Percentiles rank a stretch among this genome's conserved stretches.
phyloP scores from a whole-genome alignment of 163 green algal genomes.

The Picocystis sp. region DNA sequence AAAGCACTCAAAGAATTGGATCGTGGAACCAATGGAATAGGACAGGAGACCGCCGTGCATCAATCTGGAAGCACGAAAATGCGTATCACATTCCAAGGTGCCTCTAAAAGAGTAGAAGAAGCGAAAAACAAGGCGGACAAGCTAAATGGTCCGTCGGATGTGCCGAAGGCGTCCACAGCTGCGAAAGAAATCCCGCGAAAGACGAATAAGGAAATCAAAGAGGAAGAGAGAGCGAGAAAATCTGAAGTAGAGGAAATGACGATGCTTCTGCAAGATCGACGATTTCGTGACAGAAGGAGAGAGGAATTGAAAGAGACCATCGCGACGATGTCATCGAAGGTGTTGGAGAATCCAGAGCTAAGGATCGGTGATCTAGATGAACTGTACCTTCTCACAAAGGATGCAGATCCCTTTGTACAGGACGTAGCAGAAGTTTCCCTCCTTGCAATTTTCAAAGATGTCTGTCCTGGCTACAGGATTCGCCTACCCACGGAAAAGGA shows the following conservation, averaged over 20 bases:
- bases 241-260: background rate
- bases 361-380: constrained; percentile 14
- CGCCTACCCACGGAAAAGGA: constrained; percentile 55
- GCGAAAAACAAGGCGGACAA: background rate
- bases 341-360: constrained; percentile 22
- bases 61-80: background rate
- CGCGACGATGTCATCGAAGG: constrained; percentile 10
- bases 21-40: constrained; percentile 5
- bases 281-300: constrained; percentile 11
- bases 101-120: constrained; percentile 3
- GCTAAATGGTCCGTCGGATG: constrained; percentile 4
- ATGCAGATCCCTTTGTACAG: constrained; percentile 28
- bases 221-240: background rate
- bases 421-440: constrained; percentile 67
- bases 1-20: constrained; percentile 5
- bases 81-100: constrained; percentile 14
- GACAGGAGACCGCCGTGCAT: background rate
- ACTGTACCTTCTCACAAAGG: constrained; percentile 10
- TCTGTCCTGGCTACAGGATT: constrained; percentile 74
- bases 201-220: background rate
- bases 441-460: constrained; percentile 72
- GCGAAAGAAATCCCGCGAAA: constrained; percentile 1
- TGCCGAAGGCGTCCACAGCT: constrained; percentile 1
- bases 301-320: constrained; percentile 13
- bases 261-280: constrained; percentile 14